Conservation (phyloP, 108 stramenopile genomes). For the Nitzschia palea region DNA sequence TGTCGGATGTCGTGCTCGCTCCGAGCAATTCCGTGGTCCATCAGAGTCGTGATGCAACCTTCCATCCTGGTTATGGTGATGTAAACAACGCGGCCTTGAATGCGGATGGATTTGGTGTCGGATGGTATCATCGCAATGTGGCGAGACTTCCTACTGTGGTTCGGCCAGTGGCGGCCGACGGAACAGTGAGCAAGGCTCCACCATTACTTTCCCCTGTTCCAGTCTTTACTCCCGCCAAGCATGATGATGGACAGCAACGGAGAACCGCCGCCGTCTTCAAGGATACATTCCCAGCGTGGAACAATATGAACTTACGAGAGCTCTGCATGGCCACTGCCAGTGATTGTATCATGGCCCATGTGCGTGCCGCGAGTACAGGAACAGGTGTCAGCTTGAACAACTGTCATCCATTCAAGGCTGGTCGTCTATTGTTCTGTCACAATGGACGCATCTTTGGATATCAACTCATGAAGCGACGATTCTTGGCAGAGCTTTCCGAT, state of each 20-base stretch:
- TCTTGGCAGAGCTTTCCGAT: conserved; percentile 22
- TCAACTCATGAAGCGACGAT: conserved; percentile 10
- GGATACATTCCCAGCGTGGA: conserved; percentile 26
- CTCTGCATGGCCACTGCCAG: conserved; percentile 13
- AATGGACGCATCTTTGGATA: conserved; percentile 24
- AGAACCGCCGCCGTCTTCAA: conserved; percentile 19
- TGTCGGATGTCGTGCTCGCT: conserved; percentile 17
- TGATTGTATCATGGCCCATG: conserved; percentile 24
- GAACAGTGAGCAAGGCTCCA: conserved; percentile 2
- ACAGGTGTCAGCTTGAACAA: conserved; percentile 13
- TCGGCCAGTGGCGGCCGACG: neutral
- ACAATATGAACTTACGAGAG: conserved; percentile 22
- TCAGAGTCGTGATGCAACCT: conserved; percentile 23
- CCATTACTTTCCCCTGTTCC: neutral
- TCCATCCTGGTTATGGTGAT: conserved; percentile 18
- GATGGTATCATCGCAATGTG: conserved; percentile 16
- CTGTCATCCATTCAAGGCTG: conserved; percentile 30
- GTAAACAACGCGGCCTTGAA: conserved; percentile 12
- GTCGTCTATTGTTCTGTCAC: conserved; percentile 31
- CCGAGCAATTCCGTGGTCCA: conserved; percentile 25
- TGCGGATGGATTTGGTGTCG: conserved; percentile 32
- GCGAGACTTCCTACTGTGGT: neutral
- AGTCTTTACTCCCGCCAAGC: neutral
- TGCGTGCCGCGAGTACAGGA: conserved; percentile 17
- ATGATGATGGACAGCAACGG: neutral